Evolutionary conservation across 345 rosid species (phyloP), one percentile per base, ranked within the genome.

Genomic region (Eucalyptus dawsonii): DNA sequence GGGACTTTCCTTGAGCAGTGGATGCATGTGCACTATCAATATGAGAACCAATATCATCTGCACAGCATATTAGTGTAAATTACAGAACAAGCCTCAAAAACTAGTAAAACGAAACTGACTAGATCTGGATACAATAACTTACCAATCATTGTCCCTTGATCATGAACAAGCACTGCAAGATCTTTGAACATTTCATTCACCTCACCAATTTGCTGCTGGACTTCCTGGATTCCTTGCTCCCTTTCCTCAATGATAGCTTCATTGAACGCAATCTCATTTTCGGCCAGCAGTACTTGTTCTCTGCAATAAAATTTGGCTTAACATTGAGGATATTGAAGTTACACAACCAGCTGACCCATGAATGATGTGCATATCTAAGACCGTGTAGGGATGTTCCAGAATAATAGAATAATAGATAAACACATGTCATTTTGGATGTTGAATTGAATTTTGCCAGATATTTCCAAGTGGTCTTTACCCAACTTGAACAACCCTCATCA

Each of bases 11-110:
- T 91, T 95, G 98, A 85, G 92, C 93, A 91, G 97, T 95, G 87
- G 99, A 94, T 42, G 96, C 94, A 87, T 92, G 93, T 37, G 99
- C 90, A 91, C 91, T 94, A 8, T 97, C 99, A 24, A 96, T 91
- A 67, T 97, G 96, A 88, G 96, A 89, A 56, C 99, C 96, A 44
- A 96, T 95, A 91, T 97, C 99, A 94, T 97, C 99, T 97, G 95
- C 93, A 89, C 58, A 37, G 58, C 60, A 8, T 11, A 83, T 6
- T 47, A 27, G 50, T 44, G 50, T 40, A 12, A 29, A 60, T 50
- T n/a, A 65, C 11, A 34, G 25, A 62, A 86, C 34, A 34, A 25
- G 21, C 31, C 29, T 31, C 25, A 24, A 88, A 86, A 25, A 17
- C 51, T 50, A 22, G 44, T 88, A 15, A 58, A 37, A 45, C 15